phyloP scores from a whole-genome alignment of 768 basidiomycete species.

The Boletus sensibilis region DNA sequence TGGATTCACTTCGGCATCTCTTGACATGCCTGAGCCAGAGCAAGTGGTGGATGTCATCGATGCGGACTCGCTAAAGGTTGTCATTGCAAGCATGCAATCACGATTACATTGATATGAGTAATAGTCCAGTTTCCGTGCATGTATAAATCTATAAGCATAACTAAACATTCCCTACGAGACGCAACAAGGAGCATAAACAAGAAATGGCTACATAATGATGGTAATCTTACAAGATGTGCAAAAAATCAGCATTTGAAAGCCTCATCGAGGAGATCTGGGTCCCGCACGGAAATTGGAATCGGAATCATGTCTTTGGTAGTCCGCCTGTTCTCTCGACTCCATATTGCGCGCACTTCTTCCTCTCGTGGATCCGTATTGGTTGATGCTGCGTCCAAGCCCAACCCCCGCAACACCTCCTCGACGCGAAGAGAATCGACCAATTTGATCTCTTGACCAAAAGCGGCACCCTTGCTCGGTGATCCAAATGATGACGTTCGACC shows the following conservation, averaged over 20 bases:
- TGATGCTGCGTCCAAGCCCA: conserved; percentile 41
- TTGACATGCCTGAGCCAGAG: conserved; percentile 52
- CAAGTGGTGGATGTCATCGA: conserved; percentile 51
- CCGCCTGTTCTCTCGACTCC: conserved; percentile 39
- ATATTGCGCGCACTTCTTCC: conserved; percentile 45
- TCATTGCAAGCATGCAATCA: conserved; percentile 9
- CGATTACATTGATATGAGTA: conserved; percentile 10
- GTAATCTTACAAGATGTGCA: conserved; percentile 1
- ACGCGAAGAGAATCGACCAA: conserved; percentile 61
- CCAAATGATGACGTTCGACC: conserved; percentile 61
- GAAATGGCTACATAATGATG: conserved; percentile 11
- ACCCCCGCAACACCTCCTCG: conserved; percentile 69
- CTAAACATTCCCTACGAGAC: conserved; percentile 9
- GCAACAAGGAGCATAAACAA: conserved; percentile 9
- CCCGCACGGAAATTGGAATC: conserved; percentile 6
- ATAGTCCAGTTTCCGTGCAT: conserved; percentile 1
- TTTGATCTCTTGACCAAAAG: conserved; percentile 44
- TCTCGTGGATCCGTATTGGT: conserved; percentile 37
- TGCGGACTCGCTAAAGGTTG: background rate
- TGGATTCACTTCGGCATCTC: conserved; percentile 54
- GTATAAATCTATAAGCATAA: conserved; percentile 29
- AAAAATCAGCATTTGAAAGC: conserved; percentile 35
- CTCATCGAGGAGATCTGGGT: conserved; percentile 26
- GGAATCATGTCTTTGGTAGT: conserved; percentile 38
- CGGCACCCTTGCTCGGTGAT: conserved; percentile 23